phyloP scores from a whole-genome alignment of 2,329 filamentous ascomycete genomes.

The Mycosphaerella arachidis region DNA sequence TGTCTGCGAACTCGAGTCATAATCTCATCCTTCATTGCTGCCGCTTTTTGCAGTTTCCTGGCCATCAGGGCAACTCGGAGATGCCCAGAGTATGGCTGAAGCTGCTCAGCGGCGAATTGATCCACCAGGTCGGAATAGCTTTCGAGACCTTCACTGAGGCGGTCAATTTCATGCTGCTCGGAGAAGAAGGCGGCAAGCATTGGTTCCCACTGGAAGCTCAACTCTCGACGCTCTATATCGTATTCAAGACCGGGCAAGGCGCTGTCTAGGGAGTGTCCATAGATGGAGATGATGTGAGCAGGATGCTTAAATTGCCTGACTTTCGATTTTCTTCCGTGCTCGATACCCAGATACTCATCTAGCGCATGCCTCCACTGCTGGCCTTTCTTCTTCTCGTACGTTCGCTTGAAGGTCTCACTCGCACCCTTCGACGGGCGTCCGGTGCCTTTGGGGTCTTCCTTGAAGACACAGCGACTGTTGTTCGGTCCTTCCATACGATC shows the following conservation, averaged over 20 bases:
- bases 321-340: background rate
- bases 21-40: background rate
- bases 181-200: slow-evolving; percentile 6
- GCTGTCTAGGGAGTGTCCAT: slow-evolving; percentile 3
- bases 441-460: background rate
- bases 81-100: background rate
- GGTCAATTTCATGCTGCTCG: background rate
- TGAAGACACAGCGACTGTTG: background rate
- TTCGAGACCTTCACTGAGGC: background rate
- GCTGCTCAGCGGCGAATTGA: background rate
- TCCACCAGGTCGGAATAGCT: background rate
- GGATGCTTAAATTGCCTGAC: background rate
- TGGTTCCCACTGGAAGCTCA: slow-evolving; percentile 9
- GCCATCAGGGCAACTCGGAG: background rate
- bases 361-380: background rate
- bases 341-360: background rate
- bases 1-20: background rate
- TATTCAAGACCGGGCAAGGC: slow-evolving; percentile 2
- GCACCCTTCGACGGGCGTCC: background rate
- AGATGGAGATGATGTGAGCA: slow-evolving; percentile 7
- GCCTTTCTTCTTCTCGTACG: slow-evolving; percentile 3
- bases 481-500: background rate
- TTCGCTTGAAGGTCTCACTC: background rate
- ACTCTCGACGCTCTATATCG: slow-evolving; percentile 2
- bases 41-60: background rate